phyloP scores from a whole-genome alignment of 2,329 filamentous ascomycete genomes.

The Acephala macrosclerotiorum region DNA sequence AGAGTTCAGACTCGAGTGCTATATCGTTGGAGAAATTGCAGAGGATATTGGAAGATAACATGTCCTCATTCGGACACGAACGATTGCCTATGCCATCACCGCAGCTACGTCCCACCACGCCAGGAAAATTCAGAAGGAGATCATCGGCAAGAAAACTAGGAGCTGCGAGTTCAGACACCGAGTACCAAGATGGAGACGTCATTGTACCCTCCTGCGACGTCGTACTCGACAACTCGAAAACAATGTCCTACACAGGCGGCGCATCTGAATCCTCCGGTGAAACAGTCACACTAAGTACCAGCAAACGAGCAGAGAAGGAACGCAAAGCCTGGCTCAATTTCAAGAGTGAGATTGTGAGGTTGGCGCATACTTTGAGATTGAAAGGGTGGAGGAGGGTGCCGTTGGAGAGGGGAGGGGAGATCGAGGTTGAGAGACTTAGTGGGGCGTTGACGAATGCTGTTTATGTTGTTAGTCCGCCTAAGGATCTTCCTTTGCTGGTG shows the following conservation, averaged over 20 bases:
- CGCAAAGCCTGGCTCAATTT: constrained; percentile 82
- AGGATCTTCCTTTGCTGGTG: constrained; percentile 53
- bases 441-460: constrained; percentile 96
- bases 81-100: constrained; percentile 36
- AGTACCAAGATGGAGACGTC: constrained; percentile 81
- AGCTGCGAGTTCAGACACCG: constrained; percentile 80
- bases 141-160: constrained; percentile 34
- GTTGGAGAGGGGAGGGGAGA: constrained; percentile 70
- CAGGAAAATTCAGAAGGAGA: constrained; percentile 25
- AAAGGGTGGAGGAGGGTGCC: constrained; percentile 92
- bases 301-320: constrained; percentile 67
- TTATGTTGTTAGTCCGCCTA: constrained; percentile 88
- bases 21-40: constrained; percentile 83
- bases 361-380: constrained; percentile 86
- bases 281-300: constrained; percentile 49
- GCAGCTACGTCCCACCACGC: constrained; percentile 32
- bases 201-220: constrained; percentile 87
- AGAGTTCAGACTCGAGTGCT: constrained; percentile 71
- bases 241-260: constrained; percentile 76
- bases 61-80: constrained; percentile 49
- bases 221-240: constrained; percentile 88
- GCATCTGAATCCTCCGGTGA: constrained; percentile 46
- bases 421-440: constrained; percentile 79
- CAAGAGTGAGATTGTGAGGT: constrained; percentile 89
- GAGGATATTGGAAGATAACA: constrained; percentile 75